A percentile compares a stretch with the other conserved stretches of the same genome.
These are phyloP conservation scores for Excoecaria cochinchinensis DNA, from an alignment of 345 rosid species.

Conservation along the genomic window DNA sequence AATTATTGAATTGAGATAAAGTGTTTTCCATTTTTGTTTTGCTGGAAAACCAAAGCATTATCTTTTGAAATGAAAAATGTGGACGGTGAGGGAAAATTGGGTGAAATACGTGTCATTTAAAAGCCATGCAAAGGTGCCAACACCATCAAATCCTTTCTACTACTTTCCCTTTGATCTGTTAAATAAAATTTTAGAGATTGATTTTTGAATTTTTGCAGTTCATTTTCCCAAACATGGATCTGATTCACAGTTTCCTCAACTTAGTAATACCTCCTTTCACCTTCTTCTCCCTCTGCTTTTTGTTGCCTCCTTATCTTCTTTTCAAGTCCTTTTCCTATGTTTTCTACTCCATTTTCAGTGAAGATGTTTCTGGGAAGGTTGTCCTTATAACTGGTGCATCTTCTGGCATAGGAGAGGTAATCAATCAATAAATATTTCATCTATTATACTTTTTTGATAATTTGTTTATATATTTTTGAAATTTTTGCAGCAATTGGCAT, in stretches of 20 bases:
- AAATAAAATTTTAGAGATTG: too few species aligned
- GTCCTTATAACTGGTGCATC: conserved; percentile 67
- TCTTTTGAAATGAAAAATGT: not conserved
- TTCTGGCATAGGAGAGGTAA: conserved; percentile 72
- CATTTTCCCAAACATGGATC: conserved; percentile 29
- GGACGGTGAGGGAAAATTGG: not conserved
- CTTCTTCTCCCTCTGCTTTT: conserved; percentile 43
- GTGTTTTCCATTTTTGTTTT: too few species aligned
- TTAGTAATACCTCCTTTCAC: conserved; percentile 48
- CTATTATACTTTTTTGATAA: not conserved
- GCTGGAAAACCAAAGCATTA: too few species aligned
- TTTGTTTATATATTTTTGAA: too few species aligned
- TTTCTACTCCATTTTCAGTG: conserved; percentile 34
- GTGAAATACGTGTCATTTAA: conserved; percentile 38
- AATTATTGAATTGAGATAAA: too few species aligned
- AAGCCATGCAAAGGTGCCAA: conserved; percentile 40
- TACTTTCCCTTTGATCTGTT: not conserved
- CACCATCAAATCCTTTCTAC: conserved; percentile 11
- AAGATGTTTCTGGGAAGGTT: conserved; percentile 49
- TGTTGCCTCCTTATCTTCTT: conserved; percentile 49
- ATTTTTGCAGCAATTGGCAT: conserved; percentile 48
- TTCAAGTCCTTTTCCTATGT: conserved; percentile 36
- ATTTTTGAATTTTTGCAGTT: not conserved
- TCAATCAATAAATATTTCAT: not conserved
- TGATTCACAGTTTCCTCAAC: conserved; percentile 46